Conservation (phyloP, 495 filamentous ascomycete genomes). For the Aspergillus diversus region DNA sequence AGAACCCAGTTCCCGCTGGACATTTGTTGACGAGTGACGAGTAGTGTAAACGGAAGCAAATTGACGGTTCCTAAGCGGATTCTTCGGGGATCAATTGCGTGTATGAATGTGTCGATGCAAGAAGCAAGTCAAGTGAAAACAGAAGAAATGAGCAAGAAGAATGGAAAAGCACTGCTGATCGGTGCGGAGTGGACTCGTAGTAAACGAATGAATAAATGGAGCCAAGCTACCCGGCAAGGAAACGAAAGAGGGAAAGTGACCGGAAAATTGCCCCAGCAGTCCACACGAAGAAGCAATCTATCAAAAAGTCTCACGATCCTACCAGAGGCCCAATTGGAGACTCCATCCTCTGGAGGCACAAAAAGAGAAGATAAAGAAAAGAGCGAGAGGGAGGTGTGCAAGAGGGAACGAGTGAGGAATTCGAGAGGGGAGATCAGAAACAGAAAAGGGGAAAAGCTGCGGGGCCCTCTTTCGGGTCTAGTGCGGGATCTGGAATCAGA, state of each 20-base stretch:
- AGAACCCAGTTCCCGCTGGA: slow-evolving; percentile 48
- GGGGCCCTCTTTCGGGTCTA: slow-evolving; percentile 15
- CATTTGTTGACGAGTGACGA: slow-evolving; percentile 44
- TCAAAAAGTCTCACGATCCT: slow-evolving; percentile 31
- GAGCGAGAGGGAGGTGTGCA: slow-evolving; percentile 15
- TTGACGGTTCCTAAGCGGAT: slow-evolving; percentile 1
- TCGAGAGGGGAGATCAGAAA: slow-evolving; percentile 19
- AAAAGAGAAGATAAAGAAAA: slow-evolving; percentile 16
- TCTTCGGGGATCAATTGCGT: neutral
- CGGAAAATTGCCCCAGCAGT: slow-evolving; percentile 13
- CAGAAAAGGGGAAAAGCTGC: slow-evolving; percentile 28
- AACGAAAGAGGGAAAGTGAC: slow-evolving; percentile 22
- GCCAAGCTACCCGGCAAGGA: slow-evolving; percentile 20
- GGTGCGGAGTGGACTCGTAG: slow-evolving; percentile 9
- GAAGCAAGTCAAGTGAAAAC: slow-evolving; percentile 8
- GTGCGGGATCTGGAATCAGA: slow-evolving; percentile 19
- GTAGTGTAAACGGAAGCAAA: slow-evolving; percentile 14
- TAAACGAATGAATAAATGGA: slow-evolving; percentile 25
- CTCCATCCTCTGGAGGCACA: slow-evolving; percentile 25
- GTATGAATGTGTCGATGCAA: neutral
- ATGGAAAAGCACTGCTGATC: slow-evolving; percentile 16
- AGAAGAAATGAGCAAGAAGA: slow-evolving; percentile 7
- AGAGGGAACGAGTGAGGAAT: slow-evolving; percentile 13
- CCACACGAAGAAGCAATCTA: slow-evolving; percentile 21
- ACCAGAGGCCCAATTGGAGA: slow-evolving; percentile 31